Conservation (phyloP, 257 asterid species). For the Henckelia pumila region DNA sequence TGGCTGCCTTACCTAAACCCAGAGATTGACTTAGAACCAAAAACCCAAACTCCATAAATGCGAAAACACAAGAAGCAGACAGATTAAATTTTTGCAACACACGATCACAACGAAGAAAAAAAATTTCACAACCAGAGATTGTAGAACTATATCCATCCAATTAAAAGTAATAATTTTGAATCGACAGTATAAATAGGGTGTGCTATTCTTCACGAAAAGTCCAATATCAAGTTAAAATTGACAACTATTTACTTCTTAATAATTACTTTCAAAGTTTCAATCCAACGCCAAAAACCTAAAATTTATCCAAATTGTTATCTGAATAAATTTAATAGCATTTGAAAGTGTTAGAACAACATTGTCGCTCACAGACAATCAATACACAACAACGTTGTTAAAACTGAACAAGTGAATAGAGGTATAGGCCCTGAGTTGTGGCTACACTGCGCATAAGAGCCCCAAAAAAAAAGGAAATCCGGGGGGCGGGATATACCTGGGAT, state of each 20-base stretch:
- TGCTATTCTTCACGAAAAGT: not conserved
- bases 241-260: not conserved
- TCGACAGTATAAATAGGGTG: not conserved
- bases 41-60: constrained; percentile 11
- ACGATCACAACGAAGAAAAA: not conserved
- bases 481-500: constrained; percentile 45
- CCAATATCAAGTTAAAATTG: not conserved
- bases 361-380: not conserved
- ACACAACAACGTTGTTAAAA: not conserved
- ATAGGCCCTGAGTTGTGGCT: not conserved
- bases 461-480: not conserved
- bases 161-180: not conserved
- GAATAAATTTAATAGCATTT: not conserved
- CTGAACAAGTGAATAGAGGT: not conserved
- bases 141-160: not conserved
- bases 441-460: not conserved
- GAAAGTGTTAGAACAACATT: not conserved
- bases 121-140: not conserved
- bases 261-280: no score
- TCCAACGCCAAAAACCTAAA: not conserved
- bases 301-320: not conserved
- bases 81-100: not conserved
- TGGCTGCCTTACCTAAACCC: constrained; percentile 60
- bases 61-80: not conserved
- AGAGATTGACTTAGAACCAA: constrained; percentile 3